Conservation (phyloP, 1,284 basidiomycete species). For the Austroboletus novae-zelandiae region DNA sequence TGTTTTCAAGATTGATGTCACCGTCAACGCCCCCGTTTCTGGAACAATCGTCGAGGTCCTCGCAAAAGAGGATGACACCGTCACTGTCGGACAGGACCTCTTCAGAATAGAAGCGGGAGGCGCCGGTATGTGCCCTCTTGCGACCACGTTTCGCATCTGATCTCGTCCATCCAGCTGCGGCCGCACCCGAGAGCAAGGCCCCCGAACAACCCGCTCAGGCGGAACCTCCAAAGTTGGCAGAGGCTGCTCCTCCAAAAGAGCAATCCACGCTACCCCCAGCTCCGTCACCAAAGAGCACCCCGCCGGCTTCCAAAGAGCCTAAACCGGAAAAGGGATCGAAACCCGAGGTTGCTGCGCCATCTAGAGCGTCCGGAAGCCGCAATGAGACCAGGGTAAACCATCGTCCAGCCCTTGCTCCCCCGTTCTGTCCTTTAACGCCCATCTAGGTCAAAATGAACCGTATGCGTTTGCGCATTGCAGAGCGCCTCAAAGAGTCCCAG, state of each 20-base stretch:
- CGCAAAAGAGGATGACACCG: constrained; percentile 91
- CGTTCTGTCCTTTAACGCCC: constrained; percentile 1
- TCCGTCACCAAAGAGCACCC: constrained; percentile 38
- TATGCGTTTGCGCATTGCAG: constrained; percentile 96
- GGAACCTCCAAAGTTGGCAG: constrained; percentile 24
- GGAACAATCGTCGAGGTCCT: constrained; percentile 89
- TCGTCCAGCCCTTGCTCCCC: background rate
- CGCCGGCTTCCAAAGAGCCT: constrained; percentile 30
- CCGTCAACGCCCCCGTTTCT: constrained; percentile 90
- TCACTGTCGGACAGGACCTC: constrained; percentile 92
- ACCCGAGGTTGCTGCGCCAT: constrained; percentile 34
- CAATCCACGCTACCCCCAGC: constrained; percentile 48
- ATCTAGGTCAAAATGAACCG: constrained; percentile 91
- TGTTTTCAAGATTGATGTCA: constrained; percentile 84
- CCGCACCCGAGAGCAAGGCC: constrained; percentile 35
- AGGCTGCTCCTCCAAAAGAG: constrained; percentile 48
- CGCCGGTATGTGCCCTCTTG: constrained; percentile 45
- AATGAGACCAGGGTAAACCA: constrained; percentile 81
- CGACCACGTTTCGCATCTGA: background rate
- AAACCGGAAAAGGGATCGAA: constrained; percentile 37
- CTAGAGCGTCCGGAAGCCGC: constrained; percentile 55
- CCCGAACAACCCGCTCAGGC: constrained; percentile 38
- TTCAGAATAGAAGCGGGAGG: constrained; percentile 90
- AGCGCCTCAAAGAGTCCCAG: constrained; percentile 97
- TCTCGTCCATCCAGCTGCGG: constrained; percentile 18